Conservation (phyloP, 2,329 filamentous ascomycete species). For the Fusarium domesticum region DNA sequence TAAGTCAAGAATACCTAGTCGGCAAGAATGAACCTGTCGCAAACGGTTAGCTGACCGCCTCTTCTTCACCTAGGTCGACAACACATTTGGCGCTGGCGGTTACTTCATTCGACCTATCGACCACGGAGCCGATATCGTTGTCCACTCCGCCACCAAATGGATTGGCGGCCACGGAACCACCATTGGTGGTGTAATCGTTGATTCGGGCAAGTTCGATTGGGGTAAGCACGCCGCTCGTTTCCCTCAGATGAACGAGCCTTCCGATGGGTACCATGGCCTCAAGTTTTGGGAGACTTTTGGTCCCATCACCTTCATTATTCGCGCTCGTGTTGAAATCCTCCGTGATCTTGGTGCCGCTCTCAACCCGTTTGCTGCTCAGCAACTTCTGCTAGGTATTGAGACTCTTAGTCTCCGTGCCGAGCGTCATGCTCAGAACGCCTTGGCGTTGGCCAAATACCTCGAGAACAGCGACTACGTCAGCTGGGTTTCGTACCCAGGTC, state of each 20-base stretch:
- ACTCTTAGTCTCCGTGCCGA: slow-evolving; percentile 84
- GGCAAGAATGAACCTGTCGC: not conserved
- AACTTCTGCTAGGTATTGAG: slow-evolving; percentile 84
- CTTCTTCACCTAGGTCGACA: slow-evolving; percentile 70
- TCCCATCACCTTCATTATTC: slow-evolving; percentile 74
- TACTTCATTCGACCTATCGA: slow-evolving; percentile 85
- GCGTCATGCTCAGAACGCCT: slow-evolving; percentile 79
- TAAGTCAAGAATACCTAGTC: slow-evolving; percentile 30
- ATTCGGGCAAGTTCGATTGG: slow-evolving; percentile 94
- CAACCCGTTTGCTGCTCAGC: slow-evolving; percentile 90
- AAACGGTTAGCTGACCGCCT: not conserved
- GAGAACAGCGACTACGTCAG: slow-evolving; percentile 78
- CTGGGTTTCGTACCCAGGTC: slow-evolving; percentile 93
- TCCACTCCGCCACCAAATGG: slow-evolving; percentile 95
- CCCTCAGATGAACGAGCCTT: slow-evolving; percentile 87
- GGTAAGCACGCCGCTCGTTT: slow-evolving; percentile 78
- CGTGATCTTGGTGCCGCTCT: slow-evolving; percentile 80
- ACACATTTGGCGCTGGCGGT: slow-evolving; percentile 91
- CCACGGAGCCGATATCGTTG: slow-evolving; percentile 88
- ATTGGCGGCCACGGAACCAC: slow-evolving; percentile 95
- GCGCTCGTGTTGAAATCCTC: slow-evolving; percentile 83
- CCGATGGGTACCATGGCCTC: slow-evolving; percentile 85
- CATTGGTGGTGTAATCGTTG: slow-evolving; percentile 80
- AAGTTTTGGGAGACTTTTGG: slow-evolving; percentile 96
- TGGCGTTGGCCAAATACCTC: slow-evolving; percentile 77